phyloP scores from a whole-genome alignment of 371 early-diverging fungal species.

The Mortierella sp. region DNA sequence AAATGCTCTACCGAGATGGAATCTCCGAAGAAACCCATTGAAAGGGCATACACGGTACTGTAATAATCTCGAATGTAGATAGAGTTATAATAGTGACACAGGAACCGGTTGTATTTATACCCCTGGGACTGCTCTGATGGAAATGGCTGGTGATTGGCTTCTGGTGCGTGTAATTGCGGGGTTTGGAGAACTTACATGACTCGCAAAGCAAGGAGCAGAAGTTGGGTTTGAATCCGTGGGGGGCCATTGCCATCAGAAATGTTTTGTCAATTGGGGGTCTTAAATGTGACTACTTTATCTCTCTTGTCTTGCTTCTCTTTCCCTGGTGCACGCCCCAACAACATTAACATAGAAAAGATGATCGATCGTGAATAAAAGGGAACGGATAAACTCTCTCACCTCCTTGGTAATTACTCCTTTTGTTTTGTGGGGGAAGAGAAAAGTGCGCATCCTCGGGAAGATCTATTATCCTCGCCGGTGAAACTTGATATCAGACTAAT shows the following conservation, averaged over 20 bases:
- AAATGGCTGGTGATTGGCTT: too few relatives aligned
- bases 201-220: neutral
- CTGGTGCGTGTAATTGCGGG: neutral
- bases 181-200: neutral
- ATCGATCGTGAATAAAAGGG: neutral
- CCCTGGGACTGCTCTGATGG: neutral
- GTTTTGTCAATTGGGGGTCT: neutral
- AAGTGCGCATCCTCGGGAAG: neutral
- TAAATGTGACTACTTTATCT: too few relatives aligned
- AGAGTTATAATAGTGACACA: neutral
- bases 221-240: neutral
- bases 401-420: neutral
- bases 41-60: conserved; percentile 11
- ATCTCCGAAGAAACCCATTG: conserved; percentile 9
- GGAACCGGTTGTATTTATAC: neutral
- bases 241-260: too few relatives aligned
- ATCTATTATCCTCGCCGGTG: neutral
- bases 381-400: neutral
- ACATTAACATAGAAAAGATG: neutral
- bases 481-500: neutral
- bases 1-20: conserved; percentile 15
- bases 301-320: too few relatives aligned
- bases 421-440: neutral
- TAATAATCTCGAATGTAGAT: conserved; percentile 18
- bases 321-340: too few relatives aligned